A percentile compares a stretch with the other conserved stretches of the same genome.
Evolutionary conservation across 345 rosid genomes (phyloP).

Genomic region (Arabidopsis arenosa): DNA sequence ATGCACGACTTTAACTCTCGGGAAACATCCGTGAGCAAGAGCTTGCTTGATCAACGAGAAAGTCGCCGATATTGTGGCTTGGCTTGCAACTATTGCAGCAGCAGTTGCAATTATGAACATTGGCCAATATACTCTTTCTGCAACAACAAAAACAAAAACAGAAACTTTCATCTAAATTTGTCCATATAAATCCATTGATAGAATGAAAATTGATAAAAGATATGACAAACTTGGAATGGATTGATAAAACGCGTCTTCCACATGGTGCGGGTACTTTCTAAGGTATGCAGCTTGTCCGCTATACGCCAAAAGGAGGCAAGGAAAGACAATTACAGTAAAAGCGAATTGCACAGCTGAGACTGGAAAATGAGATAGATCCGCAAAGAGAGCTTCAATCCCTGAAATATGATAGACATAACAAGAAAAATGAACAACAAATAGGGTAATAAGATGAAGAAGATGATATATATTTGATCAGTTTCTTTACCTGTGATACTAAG

Average conservation of each 20-base stretch:
- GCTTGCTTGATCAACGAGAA: slow-evolving; percentile 92
- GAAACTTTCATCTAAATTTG: slow-evolving; percentile 22
- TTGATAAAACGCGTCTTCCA: slow-evolving; percentile 77
- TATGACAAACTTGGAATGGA: slow-evolving; percentile 79
- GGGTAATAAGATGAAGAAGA: neutral
- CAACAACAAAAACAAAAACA: slow-evolving; percentile 23
- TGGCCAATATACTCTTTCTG: slow-evolving; percentile 70
- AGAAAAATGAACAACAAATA: slow-evolving; percentile 18
- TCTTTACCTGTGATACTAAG: slow-evolving; percentile 87
- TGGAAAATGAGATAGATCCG: slow-evolving; percentile 90
- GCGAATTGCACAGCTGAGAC: slow-evolving; percentile 85
- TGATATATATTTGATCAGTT: neutral
- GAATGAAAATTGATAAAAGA: neutral
- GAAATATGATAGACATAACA: slow-evolving; percentile 28
- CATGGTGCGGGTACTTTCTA: slow-evolving; percentile 62
- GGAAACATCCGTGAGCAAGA: slow-evolving; percentile 82
- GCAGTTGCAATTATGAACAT: slow-evolving; percentile 66
- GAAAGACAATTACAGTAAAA: slow-evolving; percentile 82
- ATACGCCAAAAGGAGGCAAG: slow-evolving; percentile 93
- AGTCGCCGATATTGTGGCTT: slow-evolving; percentile 85
- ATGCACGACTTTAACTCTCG: slow-evolving; percentile 85
- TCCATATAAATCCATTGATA: neutral
- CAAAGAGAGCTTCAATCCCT: slow-evolving; percentile 98
- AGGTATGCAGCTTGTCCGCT: slow-evolving; percentile 98
- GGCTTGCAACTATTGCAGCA: slow-evolving; percentile 90